phyloP scores from a whole-genome alignment of 148 eudicot genomes.

The Selenicereus undatus region DNA sequence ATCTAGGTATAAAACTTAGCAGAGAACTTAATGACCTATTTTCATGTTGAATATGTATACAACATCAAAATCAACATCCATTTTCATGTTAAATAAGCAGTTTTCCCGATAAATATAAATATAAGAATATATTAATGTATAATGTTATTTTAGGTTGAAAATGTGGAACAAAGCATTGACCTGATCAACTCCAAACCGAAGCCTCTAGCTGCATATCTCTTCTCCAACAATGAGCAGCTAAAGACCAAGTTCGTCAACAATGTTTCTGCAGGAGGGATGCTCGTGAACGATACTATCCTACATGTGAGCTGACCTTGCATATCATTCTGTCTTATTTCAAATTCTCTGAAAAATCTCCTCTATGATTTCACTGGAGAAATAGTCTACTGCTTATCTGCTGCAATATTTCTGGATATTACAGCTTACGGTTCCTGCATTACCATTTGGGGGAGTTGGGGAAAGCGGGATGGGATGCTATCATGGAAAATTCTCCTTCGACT shows the following conservation, averaged over 20 bases:
- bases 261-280: constrained; percentile 61
- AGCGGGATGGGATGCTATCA: constrained; percentile 77
- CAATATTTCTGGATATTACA: constrained; percentile 12
- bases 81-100: no score
- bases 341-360: neutral
- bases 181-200: constrained; percentile 58
- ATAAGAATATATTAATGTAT: no score
- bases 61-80: neutral
- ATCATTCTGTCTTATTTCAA: neutral
- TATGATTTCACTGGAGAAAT: neutral
- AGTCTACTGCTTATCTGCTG: neutral
- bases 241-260: constrained; percentile 46
- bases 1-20: neutral
- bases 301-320: constrained; percentile 34
- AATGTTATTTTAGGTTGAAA: constrained; percentile 41
- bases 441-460: constrained; percentile 87
- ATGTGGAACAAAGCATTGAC: constrained; percentile 44
- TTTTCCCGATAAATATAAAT: no score
- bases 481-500: constrained; percentile 66
- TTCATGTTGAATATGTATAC: neutral
- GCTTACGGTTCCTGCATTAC: constrained; percentile 47
- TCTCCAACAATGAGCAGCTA: constrained; percentile 49
- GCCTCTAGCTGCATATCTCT: constrained; percentile 75
- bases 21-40: neutral
- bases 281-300: constrained; percentile 57